Evolutionary conservation across 2,329 filamentous ascomycete genomes (phyloP), one percentile per base, ranked within the genome.

Genomic region (Trichoderma koningiopsis): DNA sequence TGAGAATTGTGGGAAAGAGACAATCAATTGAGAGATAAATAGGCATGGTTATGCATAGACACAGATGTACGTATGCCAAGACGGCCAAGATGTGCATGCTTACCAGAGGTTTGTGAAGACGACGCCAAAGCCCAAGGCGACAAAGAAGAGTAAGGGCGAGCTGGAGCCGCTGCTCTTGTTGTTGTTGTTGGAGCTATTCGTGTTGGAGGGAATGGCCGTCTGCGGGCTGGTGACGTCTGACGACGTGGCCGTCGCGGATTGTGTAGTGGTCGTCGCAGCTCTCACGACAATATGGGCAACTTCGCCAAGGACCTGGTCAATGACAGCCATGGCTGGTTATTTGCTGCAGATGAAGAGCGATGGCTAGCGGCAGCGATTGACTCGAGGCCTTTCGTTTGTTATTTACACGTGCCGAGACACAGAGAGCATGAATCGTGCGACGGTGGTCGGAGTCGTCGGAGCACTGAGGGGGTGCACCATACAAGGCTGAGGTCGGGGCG

Each of bases 21-120:
- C 40, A 43, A n/a, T 61, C 35, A 24, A 33, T 33, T 43, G 55
- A n/a, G 24, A 47, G 16, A 31, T 22, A 29, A 3, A 3, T n/a
- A 16, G 37, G 10, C 11, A 57, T 19, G 11, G 24, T 10, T 5
- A 4, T 49, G 47, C 0, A 24, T 49, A 5, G 11, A 29, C 29
- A 55, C 5, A 14, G 40, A 3, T 8, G 10, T 27, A 31, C 11
- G 14, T 27, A 24, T 29, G 24, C 52, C 24, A 29, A 29, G 52
- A 13, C n/a, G 16, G 27, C 24, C 3, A 33, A 61, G 14, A 13
- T 7, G 47, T 0, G 47, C 68, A 72, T 70, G 71, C 91, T 84
- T 86, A 98, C 96, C 96, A 99, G 81, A 99, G 83, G 80, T 99
- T 99, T 62, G 96, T 99, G 77, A 99, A 99, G 56, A 99, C 96